Conservation (phyloP, 352 stramenopile genomes). For the Pythium utonaiense region DNA sequence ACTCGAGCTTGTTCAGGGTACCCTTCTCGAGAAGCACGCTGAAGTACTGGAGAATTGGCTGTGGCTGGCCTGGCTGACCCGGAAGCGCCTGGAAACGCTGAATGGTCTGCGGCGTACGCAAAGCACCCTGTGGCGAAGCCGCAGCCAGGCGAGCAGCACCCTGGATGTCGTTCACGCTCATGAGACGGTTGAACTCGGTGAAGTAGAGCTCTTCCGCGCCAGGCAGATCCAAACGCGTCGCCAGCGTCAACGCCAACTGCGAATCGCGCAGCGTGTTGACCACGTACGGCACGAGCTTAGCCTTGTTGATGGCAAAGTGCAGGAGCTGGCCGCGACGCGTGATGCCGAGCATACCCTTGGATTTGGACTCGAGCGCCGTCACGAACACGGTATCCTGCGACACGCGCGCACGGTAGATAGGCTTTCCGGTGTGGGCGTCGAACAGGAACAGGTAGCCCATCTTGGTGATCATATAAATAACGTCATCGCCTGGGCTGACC, state of each 20-base stretch:
- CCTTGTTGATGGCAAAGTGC: slow-evolving; percentile 97
- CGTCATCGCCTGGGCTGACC: slow-evolving; percentile 87
- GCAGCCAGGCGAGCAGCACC: slow-evolving; percentile 86
- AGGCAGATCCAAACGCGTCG: slow-evolving; percentile 94
- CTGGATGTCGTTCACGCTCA: slow-evolving; percentile 81
- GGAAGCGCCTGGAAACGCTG: slow-evolving; percentile 98
- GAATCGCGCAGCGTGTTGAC: slow-evolving; percentile 97
- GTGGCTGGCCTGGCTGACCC: slow-evolving; percentile 93
- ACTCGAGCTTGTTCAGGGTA: slow-evolving; percentile 99
- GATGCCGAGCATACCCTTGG: slow-evolving; percentile 97
- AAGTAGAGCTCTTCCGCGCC: slow-evolving; percentile 98
- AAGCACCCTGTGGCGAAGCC: slow-evolving; percentile 85
- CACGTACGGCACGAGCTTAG: slow-evolving; percentile 98
- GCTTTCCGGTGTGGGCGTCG: slow-evolving; percentile 97
- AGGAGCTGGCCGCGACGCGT: slow-evolving; percentile 96
- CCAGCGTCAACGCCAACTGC: slow-evolving; percentile 94
- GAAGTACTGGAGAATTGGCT: slow-evolving; percentile 99
- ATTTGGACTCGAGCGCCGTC: slow-evolving; percentile 87
- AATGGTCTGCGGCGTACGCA: slow-evolving; percentile 98
- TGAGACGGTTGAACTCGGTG: slow-evolving; percentile 96
- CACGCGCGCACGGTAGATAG: slow-evolving; percentile 97
- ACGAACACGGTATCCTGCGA: slow-evolving; percentile 98
- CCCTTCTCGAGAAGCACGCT: slow-evolving; percentile 97
- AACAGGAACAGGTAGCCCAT: slow-evolving; percentile 99
- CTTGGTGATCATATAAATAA: slow-evolving; percentile 99